Evolutionary conservation across 139 green algal species (phyloP).

Genomic region (Chlorella sp.): DNA sequence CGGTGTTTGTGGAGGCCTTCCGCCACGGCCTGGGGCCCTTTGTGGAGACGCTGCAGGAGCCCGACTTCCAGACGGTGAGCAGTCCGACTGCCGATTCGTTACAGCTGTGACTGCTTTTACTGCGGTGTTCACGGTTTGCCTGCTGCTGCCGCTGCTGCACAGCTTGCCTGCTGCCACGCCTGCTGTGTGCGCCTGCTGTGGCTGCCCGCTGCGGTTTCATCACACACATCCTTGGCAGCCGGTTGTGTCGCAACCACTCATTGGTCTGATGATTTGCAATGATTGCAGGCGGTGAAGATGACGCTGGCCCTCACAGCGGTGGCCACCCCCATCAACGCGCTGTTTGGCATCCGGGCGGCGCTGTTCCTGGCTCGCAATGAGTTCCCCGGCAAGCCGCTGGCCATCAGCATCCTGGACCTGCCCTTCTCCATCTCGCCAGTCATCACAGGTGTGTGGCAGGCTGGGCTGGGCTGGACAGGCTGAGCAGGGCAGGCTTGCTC

Average conservation of each 20-base stretch:
- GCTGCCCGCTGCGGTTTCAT: too few species aligned
- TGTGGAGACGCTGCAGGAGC: constrained; percentile 73
- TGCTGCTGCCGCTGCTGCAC: background rate
- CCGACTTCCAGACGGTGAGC: constrained; percentile 84
- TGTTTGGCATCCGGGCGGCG: constrained; percentile 80
- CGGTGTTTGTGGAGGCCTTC: constrained; percentile 90
- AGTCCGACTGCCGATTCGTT: too few species aligned
- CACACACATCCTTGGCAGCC: too few species aligned
- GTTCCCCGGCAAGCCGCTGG: constrained; percentile 83
- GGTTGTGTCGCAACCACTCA: too few species aligned
- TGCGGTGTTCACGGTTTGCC: too few species aligned
- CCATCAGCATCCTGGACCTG: constrained; percentile 86
- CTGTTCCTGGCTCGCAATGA: constrained; percentile 84
- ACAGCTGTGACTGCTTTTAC: too few species aligned
- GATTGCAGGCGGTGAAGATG: constrained; percentile 68
- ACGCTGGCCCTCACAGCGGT: constrained; percentile 77
- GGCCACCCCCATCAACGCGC: constrained; percentile 84
- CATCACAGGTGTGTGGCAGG: constrained; percentile 68
- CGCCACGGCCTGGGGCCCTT: constrained; percentile 79
- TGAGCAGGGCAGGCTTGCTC: too few species aligned
- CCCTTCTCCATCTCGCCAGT: constrained; percentile 92
- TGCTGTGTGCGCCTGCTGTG: too few species aligned
- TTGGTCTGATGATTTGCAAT: too few species aligned
- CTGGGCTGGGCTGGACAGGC: too few species aligned
- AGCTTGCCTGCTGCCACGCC: background rate